These are phyloP conservation scores for Aspergillus fructus DNA, from an alignment of 2,329 filamentous ascomycete genomes.

Conservation along the genomic window DNA sequence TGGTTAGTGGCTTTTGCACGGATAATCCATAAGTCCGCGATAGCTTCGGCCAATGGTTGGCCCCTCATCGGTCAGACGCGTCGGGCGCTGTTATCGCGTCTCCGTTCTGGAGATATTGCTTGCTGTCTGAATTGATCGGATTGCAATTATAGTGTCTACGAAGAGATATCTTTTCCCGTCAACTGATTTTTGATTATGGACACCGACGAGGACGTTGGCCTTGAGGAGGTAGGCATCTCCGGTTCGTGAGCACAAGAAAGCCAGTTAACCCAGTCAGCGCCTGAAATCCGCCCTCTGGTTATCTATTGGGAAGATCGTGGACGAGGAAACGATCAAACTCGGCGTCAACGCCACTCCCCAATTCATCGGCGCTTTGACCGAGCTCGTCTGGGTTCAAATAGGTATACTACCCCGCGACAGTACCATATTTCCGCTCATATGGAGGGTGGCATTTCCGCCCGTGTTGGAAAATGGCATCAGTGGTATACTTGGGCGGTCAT, in stretches of 20 bases:
- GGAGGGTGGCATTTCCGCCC: background rate
- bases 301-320: conserved; percentile 80
- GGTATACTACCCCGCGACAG: conserved; percentile 51
- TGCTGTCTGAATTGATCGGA: no score
- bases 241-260: background rate
- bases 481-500: background rate
- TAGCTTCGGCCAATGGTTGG: background rate
- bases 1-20: background rate
- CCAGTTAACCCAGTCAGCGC: conserved; percentile 52
- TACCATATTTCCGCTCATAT: background rate
- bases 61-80: background rate
- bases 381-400: conserved; percentile 84
- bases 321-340: conserved; percentile 72
- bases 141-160: no score
- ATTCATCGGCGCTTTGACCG: conserved; percentile 81
- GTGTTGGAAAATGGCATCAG: background rate
- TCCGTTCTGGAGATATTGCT: background rate
- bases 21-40: background rate
- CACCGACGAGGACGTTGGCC: conserved; percentile 28
- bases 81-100: background rate
- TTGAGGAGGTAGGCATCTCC: conserved; percentile 33
- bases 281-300: conserved; percentile 85
- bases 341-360: conserved; percentile 87
- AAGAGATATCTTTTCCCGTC: no score
- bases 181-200: conserved; percentile 19